Conservation (phyloP, 2,329 filamentous ascomycete genomes). For the Fusarium sp. region DNA sequence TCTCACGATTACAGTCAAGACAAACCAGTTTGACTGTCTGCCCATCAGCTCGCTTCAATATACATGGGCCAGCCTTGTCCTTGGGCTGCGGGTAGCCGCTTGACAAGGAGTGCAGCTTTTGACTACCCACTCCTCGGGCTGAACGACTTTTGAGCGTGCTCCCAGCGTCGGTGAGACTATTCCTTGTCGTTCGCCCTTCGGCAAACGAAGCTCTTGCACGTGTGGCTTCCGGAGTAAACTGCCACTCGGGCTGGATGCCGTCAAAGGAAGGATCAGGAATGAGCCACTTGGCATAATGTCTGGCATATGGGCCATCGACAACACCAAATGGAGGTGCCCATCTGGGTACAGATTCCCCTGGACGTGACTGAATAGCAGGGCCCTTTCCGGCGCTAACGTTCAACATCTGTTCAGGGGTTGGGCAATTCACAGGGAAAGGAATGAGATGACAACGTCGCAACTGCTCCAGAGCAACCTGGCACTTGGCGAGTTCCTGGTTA, state of each 20-base stretch:
- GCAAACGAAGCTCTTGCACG: slow-evolving; percentile 60
- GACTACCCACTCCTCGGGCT: slow-evolving; percentile 63
- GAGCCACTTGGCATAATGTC: slow-evolving; percentile 96
- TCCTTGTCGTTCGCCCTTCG: slow-evolving; percentile 84
- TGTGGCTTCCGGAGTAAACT: slow-evolving; percentile 56
- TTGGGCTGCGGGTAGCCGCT: slow-evolving; percentile 79
- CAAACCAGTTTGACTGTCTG: slow-evolving; percentile 91
- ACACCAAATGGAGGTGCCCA: slow-evolving; percentile 93
- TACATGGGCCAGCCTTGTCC: slow-evolving; percentile 84
- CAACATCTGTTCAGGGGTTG: slow-evolving; percentile 74
- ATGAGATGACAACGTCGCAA: slow-evolving; percentile 92
- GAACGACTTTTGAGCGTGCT: slow-evolving; percentile 65
- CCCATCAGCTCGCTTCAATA: slow-evolving; percentile 87
- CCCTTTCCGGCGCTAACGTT: slow-evolving; percentile 82
- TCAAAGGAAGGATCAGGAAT: slow-evolving; percentile 91
- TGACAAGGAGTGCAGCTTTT: slow-evolving; percentile 77
- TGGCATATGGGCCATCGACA: slow-evolving; percentile 89
- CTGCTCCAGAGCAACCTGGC: slow-evolving; percentile 92
- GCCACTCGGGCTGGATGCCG: slow-evolving; percentile 66
- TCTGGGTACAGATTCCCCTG: slow-evolving; percentile 75
- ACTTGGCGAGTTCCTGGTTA: slow-evolving; percentile 96
- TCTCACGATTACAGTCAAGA: slow-evolving; percentile 85
- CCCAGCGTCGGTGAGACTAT: slow-evolving; percentile 66
- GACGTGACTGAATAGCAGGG: slow-evolving; percentile 71
- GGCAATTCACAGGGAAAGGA: slow-evolving; percentile 82